Base-by-base conservation (phyloP, 129 eudicot species). In the Centella asiatica region DNA sequence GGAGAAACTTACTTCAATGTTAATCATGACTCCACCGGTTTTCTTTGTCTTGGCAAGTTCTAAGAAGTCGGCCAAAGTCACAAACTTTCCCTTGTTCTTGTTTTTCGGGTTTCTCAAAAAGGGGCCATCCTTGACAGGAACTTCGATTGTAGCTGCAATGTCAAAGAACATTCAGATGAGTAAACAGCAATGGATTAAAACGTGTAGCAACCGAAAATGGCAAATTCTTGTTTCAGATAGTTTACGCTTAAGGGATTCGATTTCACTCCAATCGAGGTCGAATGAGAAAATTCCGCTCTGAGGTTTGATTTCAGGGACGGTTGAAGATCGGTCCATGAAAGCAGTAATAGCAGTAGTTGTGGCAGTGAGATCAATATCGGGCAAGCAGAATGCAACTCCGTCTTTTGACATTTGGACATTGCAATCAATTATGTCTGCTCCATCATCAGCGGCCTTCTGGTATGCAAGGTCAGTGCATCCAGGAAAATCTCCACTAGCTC, bases 361-460 rank as follows among this genome's bases (percentile, higher is more conserved):
- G 33, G 74, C 78, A 27, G 72, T 40, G 3, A 93, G 85, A 58
- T 93, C 99, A 48, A 81, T 76, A 26, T 82, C 73, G 25, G 69
- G 83, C n/a, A 74, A 67, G 69, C 95, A 92, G 87, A 92, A 81
- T 4, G 95, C 85, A 4, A 78, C 73, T 59, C 95, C 90, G 55
- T 90, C 98, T 78, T 90, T 77, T 19, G 98, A 69, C 90, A 90
- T 72, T 64, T 92, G 98, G 40, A 92, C 94, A 45, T 78, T 70
- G 76, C 95, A 92, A 67, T 87, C 95, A 23, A 92, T 87, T 69
- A 92, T 77, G 64, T 87, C 95, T 1, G 94, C 95, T 6, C 95
- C 95, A 36, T 87, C 95, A 12, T 58, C 73, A 42, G 87, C 73
- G 20, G 95, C 98, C 68, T 81, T 84, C 69, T 84, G 74, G 31